Percentiles rank a stretch among this genome's conserved stretches.
These are phyloP conservation scores for Daldinia concentrica DNA, from an alignment of 495 filamentous ascomycete genomes.

Conservation along the genomic window DNA sequence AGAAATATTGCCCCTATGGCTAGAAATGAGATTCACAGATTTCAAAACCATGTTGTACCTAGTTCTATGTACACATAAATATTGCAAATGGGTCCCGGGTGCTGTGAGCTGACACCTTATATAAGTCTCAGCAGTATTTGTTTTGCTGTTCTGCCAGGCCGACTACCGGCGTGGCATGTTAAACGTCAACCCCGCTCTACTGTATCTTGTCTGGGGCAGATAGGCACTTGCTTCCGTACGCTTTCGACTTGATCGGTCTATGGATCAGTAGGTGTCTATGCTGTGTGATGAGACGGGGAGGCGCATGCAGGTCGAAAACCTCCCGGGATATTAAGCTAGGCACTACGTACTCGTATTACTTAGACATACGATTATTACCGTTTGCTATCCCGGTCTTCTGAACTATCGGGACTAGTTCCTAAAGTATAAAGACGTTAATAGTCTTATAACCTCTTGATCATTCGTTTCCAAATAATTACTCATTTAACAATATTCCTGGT, in stretches of 20 bases:
- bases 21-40: neutral
- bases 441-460: neutral
- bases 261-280: neutral
- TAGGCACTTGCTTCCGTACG: conserved; percentile 19
- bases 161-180: neutral
- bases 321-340: conserved; percentile 4
- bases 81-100: neutral
- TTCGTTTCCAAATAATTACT: neutral
- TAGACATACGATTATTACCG: neutral
- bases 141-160: neutral
- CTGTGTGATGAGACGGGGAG: conserved; percentile 5
- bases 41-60: neutral
- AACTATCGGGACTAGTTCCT: too few species aligned
- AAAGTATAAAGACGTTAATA: too few species aligned
- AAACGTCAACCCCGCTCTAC: conserved; percentile 10
- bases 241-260: neutral
- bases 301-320: conserved; percentile 26
- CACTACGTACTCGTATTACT: neutral
- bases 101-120: neutral
- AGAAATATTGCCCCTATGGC: conserved; percentile 4
- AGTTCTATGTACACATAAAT: neutral
- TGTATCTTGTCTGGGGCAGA: neutral
- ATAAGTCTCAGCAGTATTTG: neutral
- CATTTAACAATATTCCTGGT: neutral
- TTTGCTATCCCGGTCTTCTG: neutral